Evolutionary conservation across 306 rosid species (phyloP), one percentile per base, ranked within the genome.

Genomic region (Quercus alba): DNA sequence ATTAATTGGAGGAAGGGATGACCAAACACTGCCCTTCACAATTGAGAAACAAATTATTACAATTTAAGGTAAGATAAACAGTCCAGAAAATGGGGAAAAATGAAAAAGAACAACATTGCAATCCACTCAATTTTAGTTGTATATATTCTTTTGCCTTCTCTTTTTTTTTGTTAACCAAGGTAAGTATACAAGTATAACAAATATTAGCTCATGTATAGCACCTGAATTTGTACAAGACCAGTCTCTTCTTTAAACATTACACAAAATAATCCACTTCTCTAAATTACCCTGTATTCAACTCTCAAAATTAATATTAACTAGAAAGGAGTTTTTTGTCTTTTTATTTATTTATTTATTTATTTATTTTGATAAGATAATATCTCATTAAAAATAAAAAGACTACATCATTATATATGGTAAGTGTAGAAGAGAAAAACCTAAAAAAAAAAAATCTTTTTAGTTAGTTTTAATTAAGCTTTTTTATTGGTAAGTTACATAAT

Each of bases 1-100:
- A 72, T 91, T 91, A 84, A 91, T 88, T 64, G 97, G 97, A 17
- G 93, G 98, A 86, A 92, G 97, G 18, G 98, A 87, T 20, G 97
- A 92, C 98, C 97, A 94, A 83, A 94, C 98, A 92, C 98, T 94
- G 97, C 90, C 92, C 90, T 93, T 86, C 90, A 88, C 76, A 81
- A 83, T 75, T 75, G 81, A 74, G 62, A 87, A 63, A 58, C n/a
- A 77, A 23, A 62, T 77, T 77, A 78, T 84, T 79, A 84, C 81
- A 73, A 71, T 77, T 63, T 25, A 70, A 5, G 15, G 44, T 28
- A 69, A 76, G 23, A 56, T 46, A 75, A 38, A 21, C 72, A 59
- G 77, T 23, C 4, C 35, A 38, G 38, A n/a, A 2, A 14, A 26
- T 2, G 7, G 46, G 5, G 25, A 5, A 21, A 58, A 58, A 58